Conservation (phyloP, 1,284 basidiomycete species). For the Melampsora americana region DNA sequence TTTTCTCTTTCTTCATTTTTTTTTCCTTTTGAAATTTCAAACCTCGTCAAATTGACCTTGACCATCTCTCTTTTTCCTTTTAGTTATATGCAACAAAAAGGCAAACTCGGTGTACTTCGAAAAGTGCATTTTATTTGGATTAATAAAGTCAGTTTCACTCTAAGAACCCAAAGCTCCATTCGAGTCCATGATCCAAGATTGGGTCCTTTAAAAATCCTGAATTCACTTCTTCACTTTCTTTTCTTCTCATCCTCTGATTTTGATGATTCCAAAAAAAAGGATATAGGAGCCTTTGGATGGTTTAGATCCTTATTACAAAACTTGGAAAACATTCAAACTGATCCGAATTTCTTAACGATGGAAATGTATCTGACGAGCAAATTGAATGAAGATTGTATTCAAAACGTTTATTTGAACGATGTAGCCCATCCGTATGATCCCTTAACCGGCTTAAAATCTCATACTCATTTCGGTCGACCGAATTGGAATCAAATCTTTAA, state of each 20-base stretch:
- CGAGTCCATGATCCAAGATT: no score
- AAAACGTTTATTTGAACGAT: slow-evolving; percentile 83
- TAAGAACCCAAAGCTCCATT: neutral
- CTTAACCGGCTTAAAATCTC: slow-evolving; percentile 73
- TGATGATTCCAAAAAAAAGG: slow-evolving; percentile 28
- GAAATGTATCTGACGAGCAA: slow-evolving; percentile 84
- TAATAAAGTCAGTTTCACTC: slow-evolving; percentile 59
- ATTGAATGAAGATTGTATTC: slow-evolving; percentile 76
- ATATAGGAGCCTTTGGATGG: slow-evolving; percentile 74
- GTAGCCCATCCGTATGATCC: slow-evolving; percentile 63
- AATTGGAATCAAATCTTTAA: slow-evolving; percentile 76
- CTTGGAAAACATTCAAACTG: slow-evolving; percentile 71
- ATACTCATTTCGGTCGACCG: slow-evolving; percentile 81
- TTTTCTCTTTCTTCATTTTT: neutral
- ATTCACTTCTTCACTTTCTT: no score
- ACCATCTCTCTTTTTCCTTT: no score
- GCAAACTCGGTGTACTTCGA: slow-evolving; percentile 69
- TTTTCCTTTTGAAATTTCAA: slow-evolving; percentile 26
- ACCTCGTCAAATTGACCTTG: no score
- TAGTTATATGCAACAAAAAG: slow-evolving; percentile 70
- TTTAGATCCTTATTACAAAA: slow-evolving; percentile 80
- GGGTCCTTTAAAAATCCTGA: no score
- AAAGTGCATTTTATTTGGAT: slow-evolving; percentile 90
- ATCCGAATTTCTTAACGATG: slow-evolving; percentile 79
- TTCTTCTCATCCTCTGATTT: no score